Evolutionary conservation across 1,284 basidiomycete genomes (phyloP).

Genomic region (Phellopilus nigrolimitatus): DNA sequence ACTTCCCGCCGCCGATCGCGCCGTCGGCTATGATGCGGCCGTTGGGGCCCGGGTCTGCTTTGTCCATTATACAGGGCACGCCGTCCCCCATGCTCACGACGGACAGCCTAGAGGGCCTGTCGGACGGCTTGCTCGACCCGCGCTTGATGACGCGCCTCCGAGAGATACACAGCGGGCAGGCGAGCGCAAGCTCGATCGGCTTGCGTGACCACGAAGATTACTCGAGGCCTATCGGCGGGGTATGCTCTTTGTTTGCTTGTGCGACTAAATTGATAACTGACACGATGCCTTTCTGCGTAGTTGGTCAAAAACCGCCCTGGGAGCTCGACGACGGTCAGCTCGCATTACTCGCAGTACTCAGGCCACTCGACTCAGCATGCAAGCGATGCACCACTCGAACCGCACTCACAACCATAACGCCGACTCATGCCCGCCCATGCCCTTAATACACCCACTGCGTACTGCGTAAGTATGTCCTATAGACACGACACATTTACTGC

Average conservation of each 20-base stretch:
- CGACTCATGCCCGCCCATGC: too few species aligned
- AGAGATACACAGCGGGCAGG: conserved; percentile 25
- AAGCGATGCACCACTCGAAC: too few species aligned
- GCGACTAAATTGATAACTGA: conserved; percentile 2
- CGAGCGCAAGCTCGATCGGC: conserved; percentile 34
- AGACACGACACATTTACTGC: too few species aligned
- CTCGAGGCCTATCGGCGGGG: conserved; percentile 39
- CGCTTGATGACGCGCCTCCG: conserved; percentile 23
- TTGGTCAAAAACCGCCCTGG: conserved; percentile 35
- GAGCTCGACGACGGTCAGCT: conserved; percentile 33
- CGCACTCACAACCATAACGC: too few species aligned
- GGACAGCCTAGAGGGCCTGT: conserved; percentile 29
- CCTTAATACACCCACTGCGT: too few species aligned
- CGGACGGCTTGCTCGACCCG: conserved; percentile 39
- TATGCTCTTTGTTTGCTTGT: conserved; percentile 25
- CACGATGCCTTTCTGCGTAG: conserved; percentile 23
- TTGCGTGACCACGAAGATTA: conserved; percentile 41
- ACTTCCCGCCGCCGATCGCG: conserved; percentile 3
- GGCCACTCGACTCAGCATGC: too few species aligned
- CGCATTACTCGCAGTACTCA: conserved; percentile 7
- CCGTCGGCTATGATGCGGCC: conserved; percentile 8
- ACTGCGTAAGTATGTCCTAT: too few species aligned
- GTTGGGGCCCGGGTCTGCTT: neutral
- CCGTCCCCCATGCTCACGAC: conserved; percentile 34
- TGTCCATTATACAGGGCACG: conserved; percentile 18